Percentiles rank a stretch among this genome's conserved stretches.
These are phyloP conservation scores for barley (Hordeum vulgare) DNA, from an alignment of 176 grass and related monocot species.

Conservation along the genomic window MorexV3_pseudomolecules_assembly NC_058520.1:202965062-202965561, in stretches of 20 bases:
- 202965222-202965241: background rate
- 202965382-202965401: constrained; percentile 67
- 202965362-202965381: constrained; percentile 49
- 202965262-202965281: background rate
- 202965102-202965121: background rate
- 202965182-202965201: background rate
- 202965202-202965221: background rate
- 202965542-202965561: background rate
- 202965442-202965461: background rate
- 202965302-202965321: background rate
- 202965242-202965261: background rate
- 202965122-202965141: background rate
- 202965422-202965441: constrained; percentile 11
- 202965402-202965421: constrained; percentile 45
- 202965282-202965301: background rate
- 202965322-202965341: constrained; percentile 17
- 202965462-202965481: background rate
- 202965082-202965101: background rate
- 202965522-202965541: background rate
- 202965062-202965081: background rate
- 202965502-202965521: background rate
- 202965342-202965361: constrained; percentile 83
- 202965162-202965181: background rate
- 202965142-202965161: background rate
- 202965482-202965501: background rate